These are phyloP conservation scores for Wallemia ichthyophaga DNA, from an alignment of 1,284 basidiomycete genomes.

Conservation along the genomic window DNA sequence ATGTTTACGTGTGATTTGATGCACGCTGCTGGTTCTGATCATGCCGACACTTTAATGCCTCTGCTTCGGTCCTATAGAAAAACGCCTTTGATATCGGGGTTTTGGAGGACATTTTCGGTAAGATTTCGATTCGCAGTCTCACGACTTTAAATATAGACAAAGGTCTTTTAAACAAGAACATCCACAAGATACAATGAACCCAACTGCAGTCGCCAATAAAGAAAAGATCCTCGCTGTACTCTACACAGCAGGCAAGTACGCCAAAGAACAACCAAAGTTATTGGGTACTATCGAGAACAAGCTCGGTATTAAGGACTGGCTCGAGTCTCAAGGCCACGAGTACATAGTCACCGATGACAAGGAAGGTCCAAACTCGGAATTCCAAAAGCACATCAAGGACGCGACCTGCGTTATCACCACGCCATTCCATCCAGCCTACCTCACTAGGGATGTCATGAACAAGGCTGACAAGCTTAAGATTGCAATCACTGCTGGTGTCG, in stretches of 20 bases:
- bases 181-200: background rate
- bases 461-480: conserved; percentile 73
- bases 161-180: background rate
- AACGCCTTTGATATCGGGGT: background rate
- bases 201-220: background rate
- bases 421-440: conserved; percentile 61
- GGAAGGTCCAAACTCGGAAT: conserved; percentile 53
- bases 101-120: background rate
- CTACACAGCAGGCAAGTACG: conserved; percentile 27
- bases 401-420: conserved; percentile 51
- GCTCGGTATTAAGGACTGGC: conserved; percentile 27
- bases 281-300: conserved; percentile 72
- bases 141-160: background rate
- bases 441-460: conserved; percentile 43
- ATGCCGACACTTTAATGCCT: no score
- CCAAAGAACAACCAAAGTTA: conserved; percentile 48
- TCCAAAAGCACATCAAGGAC: conserved; percentile 58
- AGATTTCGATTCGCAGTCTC: background rate
- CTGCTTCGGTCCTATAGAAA: no score
- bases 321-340: conserved; percentile 2
- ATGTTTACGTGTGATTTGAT: no score
- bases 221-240: conserved; percentile 47
- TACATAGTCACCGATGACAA: conserved; percentile 43
- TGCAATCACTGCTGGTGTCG: conserved; percentile 77
- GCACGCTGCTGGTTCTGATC: no score